Base-by-base conservation (phyloP, 805 yeast species). In the Lipomyces starkeyi region DNA sequence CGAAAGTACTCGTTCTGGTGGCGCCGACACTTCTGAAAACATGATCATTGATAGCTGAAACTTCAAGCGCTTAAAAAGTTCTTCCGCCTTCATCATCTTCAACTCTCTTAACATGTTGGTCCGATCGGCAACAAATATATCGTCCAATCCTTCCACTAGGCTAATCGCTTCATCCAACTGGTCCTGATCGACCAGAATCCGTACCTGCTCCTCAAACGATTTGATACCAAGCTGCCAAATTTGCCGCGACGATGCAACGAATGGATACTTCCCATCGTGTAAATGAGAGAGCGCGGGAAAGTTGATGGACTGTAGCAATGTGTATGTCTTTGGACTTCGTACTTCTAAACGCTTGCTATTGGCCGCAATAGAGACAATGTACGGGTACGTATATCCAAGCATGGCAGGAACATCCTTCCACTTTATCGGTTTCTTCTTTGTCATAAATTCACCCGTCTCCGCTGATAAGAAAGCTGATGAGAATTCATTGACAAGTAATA, bases 21-120 rank as follows among this genome's bases (percentile, higher is more conserved):
- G 84, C 0, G 91, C 90, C 74, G 87, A 78, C 63, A 81, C 86
- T 32, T 84, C 84, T 4, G 83, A 82, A 63, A 88, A 87, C 20
- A 82, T 49, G 62, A 76, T 72, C 76, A 86, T 78, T 0, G 88
- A 82, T 9, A 76, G 67, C 3, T 76, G 76, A 58, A 78, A 80
- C 3, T 79, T 71, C 3, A 74, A 74, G 3, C 73, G 67, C 1
- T 74, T 52, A 61, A 80, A 79, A 29, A 83, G 61, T 2, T 76
- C 70, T 4, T 76, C 70, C 0, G 83, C 88, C 29, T 78, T 76
- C 32, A 76, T 69, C 32, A 85, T 77, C 68, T 85, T 81, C 52
- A 85, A 77, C 27, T 83, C 81, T 47, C 88, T 72, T 34, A 85
- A 72, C 68, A 76, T 78, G 5, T 78, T 70, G 59, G 79, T 76